Conservation (phyloP, 371 early-diverging fungal genomes). For the Zancudomyces culisetae region DNA sequence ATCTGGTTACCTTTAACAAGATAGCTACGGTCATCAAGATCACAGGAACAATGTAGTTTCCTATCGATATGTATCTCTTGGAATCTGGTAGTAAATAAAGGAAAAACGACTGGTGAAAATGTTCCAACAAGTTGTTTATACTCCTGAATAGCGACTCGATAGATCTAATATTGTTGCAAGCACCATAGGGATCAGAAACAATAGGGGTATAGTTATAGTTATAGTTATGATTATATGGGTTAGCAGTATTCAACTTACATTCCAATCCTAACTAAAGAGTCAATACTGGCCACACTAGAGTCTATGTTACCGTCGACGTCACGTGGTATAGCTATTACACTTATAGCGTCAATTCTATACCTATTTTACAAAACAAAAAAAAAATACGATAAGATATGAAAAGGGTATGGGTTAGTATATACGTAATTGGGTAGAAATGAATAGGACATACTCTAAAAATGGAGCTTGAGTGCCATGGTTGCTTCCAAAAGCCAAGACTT, state of each 20-base stretch:
- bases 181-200: too few species aligned
- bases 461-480: conserved; percentile 23
- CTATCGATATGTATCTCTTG: conserved; percentile 62
- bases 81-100: conserved; percentile 72
- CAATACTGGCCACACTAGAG: too few species aligned
- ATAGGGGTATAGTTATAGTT: too few species aligned
- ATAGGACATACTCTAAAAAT: conserved; percentile 17
- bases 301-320: background rate
- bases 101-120: conserved; percentile 88
- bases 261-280: background rate
- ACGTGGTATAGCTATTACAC: conserved; percentile 32
- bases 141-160: conserved; percentile 70
- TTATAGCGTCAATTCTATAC: conserved; percentile 69
- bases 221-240: background rate
- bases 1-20: too few species aligned
- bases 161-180: conserved; percentile 22
- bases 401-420: conserved; percentile 21
- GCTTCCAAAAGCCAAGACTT: conserved; percentile 15
- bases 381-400: conserved; percentile 11
- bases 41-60: conserved; percentile 69
- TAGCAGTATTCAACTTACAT: background rate
- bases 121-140: conserved; percentile 81
- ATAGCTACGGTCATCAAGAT: conserved; percentile 45
- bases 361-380: too few species aligned
- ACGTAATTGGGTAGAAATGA: conserved; percentile 11